These are phyloP conservation scores for Asterophora lycoperdoides DNA, from an alignment of 768 basidiomycete species.

Conservation along the genomic window DNA sequence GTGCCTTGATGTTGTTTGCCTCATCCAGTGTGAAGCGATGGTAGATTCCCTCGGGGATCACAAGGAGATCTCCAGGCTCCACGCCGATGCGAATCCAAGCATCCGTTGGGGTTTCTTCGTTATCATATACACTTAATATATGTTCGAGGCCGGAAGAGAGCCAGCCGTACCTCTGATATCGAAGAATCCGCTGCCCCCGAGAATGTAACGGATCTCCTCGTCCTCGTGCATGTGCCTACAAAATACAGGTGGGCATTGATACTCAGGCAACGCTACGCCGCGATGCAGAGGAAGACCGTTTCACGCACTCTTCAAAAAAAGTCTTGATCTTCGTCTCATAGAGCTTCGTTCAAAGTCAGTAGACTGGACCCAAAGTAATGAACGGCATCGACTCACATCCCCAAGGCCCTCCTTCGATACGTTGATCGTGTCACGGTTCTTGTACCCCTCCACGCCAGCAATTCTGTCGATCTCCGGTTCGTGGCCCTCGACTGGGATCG, in stretches of 20 bases:
- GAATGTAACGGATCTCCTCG: constrained; percentile 89
- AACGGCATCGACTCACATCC: constrained; percentile 37
- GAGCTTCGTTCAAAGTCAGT: constrained; percentile 21
- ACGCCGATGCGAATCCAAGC: constrained; percentile 81
- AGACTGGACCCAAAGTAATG: background rate
- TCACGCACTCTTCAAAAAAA: constrained; percentile 77
- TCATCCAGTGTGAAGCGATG: constrained; percentile 92
- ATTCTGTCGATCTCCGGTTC: constrained; percentile 55
- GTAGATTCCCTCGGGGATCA: constrained; percentile 88
- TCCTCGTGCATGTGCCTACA: constrained; percentile 90
- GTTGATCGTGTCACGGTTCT: constrained; percentile 78
- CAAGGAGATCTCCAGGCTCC: constrained; percentile 74
- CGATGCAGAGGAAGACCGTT: too few relatives aligned
- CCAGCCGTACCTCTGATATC: constrained; percentile 72
- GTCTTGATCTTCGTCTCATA: constrained; percentile 80
- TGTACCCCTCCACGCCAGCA: constrained; percentile 69
- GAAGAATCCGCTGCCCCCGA: constrained; percentile 87
- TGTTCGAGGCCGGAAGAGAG: background rate
- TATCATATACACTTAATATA: background rate
- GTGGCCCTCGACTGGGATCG: constrained; percentile 59
- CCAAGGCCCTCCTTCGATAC: constrained; percentile 78
- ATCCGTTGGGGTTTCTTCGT: constrained; percentile 57
- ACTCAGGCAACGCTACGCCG: background rate
- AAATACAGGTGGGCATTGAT: background rate
- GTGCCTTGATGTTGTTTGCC: constrained; percentile 64